These are phyloP conservation scores for Suhomyces faveliae DNA, from an alignment of 805 yeast species.

Conservation along the genomic window DNA sequence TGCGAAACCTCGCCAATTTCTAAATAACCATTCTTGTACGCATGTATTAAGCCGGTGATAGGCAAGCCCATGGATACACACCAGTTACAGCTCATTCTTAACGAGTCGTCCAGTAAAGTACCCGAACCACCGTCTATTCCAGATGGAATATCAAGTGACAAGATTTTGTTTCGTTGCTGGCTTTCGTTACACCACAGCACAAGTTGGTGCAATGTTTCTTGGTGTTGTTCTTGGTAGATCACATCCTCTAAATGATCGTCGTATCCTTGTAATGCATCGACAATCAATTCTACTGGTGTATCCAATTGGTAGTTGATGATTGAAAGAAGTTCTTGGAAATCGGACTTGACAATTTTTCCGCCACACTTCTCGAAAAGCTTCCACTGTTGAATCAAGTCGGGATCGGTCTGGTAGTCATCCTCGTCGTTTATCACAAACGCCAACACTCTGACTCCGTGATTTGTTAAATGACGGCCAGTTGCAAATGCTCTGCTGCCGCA, in stretches of 20 bases:
- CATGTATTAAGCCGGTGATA: constrained; percentile 56
- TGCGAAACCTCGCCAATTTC: constrained; percentile 52
- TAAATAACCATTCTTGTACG: constrained; percentile 55
- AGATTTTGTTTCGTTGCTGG: constrained; percentile 38
- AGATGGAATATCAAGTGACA: constrained; percentile 78
- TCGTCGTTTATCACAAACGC: constrained; percentile 43
- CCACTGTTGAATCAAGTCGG: constrained; percentile 49
- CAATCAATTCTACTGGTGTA: constrained; percentile 72
- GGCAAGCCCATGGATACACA: constrained; percentile 76
- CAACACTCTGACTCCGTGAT: constrained; percentile 69
- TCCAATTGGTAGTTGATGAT: constrained; percentile 47
- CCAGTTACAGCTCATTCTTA: constrained; percentile 49
- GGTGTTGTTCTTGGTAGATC: constrained; percentile 36
- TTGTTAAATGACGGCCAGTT: constrained; percentile 73
- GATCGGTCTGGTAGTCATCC: constrained; percentile 30
- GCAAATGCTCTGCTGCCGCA: constrained; percentile 77
- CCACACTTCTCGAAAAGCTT: constrained; percentile 59
- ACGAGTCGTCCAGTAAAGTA: constrained; percentile 27
- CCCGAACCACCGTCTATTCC: constrained; percentile 88
- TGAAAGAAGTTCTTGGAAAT: constrained; percentile 35
- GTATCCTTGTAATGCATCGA: constrained; percentile 85
- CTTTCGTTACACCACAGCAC: constrained; percentile 67
- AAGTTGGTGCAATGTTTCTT: constrained; percentile 38
- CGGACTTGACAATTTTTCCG: constrained; percentile 55
- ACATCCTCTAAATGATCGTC: constrained; percentile 67